Base-by-base conservation (phyloP, 331 rosid species). In the Telfairia occidentalis region DNA sequence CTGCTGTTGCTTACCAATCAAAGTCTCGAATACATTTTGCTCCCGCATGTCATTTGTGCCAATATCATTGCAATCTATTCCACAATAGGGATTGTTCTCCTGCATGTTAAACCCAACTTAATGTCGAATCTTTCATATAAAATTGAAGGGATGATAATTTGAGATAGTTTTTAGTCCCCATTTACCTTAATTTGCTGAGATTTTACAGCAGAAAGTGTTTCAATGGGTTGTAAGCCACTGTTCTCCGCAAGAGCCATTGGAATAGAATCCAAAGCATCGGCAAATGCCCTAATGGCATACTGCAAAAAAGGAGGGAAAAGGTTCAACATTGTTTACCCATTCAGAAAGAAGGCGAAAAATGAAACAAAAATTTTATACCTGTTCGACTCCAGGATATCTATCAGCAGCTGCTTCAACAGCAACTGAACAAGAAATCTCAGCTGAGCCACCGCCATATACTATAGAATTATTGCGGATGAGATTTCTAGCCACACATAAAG, bases 221-320 rank as follows among this genome's bases (percentile, higher is more conserved):
- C 99, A 72, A 95, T 92, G 4, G 97, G 96, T 78, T 95, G 99
- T 58, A 95, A 97, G 16, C 99, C 99, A 71, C 97, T 95, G 74
- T 95, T 95, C 87, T 95, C 97, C 4, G 99, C 99, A 61, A 95
- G 99, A 23, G 99, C 99, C 99, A 95, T 95, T 0, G 99, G 96
- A 5, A 95, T 66, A 40, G 90, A 54, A 73, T 95, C 97, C 89
- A 95, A 77, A 52, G 99, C 97, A 81, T 95, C 97, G 0, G 93
- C 97, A 77, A 92, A 95, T 73, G 90, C 97, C 87, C 99, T 88
- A 23, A 95, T 86, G 29, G 99, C 99, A 83, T 95, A 95, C 99
- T 95, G 97, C 83, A 53, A 18, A 48, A 10, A 78, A 76, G 37
- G 53, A 79, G 70, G 35, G 28, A 42, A 76, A 67, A 65, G 18